Base-by-base conservation (phyloP, 768 basidiomycete genomes). In the Kockovaella imperatae region DNA sequence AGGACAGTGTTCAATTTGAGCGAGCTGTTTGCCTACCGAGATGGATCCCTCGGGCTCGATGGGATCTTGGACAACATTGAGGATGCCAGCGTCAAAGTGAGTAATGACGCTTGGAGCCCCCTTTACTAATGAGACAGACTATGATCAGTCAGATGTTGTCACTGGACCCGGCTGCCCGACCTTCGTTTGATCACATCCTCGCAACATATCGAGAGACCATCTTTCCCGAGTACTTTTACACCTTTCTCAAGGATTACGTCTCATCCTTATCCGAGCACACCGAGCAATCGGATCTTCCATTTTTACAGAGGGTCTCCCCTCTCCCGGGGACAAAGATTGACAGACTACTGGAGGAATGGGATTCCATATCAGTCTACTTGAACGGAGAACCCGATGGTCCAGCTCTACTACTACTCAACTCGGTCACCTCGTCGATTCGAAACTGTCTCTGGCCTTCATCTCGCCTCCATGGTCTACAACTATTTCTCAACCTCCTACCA, bases 211-310 rank as follows among this genome's bases (percentile, higher is more conserved):
- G 87, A 36, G 86, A 82, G 0, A 77, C 77, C 7, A 82, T 91
- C 39, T 86, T 97, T 54, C 90, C 93, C 0, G 88, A 91, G 60
- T 81, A 80, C 25, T 97, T 97, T 71, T 96, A 95, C 72, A 84
- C 88, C 2, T 96, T 93, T 73, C 77, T 97, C 8, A 86, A 91
- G 67, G 86, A 85, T 58, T 96, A 95, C 57, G 79, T 87, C 48
- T 78, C 82, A 3, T 82, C 87, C 68, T 30, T 75, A 72, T 62
- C 76, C 5, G 72, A 58, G 36, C 57, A 73, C 13, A 68, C 74
- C 10, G 70, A 50, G 34, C 59, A 73, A n/a, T 64, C 74, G 17
- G 29, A 56, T 31, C 21, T 50, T 60, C 39, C 32, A 8, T 66
- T 66, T 36, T 24, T 58, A 2, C 55, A 59, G 30, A 34, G 41